Conservation (phyloP, 169 alveolate genomes). For the Cyclospora cayetanensis region DNA sequence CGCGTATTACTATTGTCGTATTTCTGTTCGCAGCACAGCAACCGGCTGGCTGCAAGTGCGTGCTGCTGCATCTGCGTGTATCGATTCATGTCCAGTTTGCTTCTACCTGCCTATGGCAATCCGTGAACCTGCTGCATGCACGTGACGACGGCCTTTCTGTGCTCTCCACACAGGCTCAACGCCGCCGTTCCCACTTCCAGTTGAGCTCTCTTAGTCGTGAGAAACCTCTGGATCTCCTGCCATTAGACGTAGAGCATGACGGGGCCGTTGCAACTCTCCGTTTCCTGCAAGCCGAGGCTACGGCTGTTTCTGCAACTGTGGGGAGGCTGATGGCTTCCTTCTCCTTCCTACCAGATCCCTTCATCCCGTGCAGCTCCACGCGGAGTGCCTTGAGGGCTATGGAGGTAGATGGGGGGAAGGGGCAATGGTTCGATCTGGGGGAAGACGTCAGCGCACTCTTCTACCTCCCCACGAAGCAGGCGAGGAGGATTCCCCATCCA, state of each 20-base stretch:
- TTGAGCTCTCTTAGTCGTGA: conserved; percentile 3
- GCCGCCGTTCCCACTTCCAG: conserved; percentile 72
- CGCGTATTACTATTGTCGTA: neutral
- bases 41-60: neutral
- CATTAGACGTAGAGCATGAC: conserved; percentile 65
- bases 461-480: conserved; percentile 55
- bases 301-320: conserved; percentile 7
- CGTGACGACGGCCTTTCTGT: neutral
- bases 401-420: conserved; percentile 47
- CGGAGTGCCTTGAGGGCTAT: conserved; percentile 18
- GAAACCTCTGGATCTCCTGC: conserved; percentile 68
- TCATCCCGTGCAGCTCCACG: conserved; percentile 61
- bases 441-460: conserved; percentile 73
- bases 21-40: neutral
- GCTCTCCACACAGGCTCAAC: conserved; percentile 64
- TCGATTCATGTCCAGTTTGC: neutral
- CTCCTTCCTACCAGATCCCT: conserved; percentile 62
- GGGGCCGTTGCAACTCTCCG: conserved; percentile 47
- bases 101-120: neutral
- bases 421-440: conserved; percentile 71
- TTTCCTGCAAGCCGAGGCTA: conserved; percentile 21
- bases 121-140: neutral
- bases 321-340: conserved; percentile 73
- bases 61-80: neutral
- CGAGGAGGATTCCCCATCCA: neutral